These are phyloP conservation scores for Pichia sp. DNA, from an alignment of 1,139 yeast genomes.

Conservation along the genomic window DNA sequence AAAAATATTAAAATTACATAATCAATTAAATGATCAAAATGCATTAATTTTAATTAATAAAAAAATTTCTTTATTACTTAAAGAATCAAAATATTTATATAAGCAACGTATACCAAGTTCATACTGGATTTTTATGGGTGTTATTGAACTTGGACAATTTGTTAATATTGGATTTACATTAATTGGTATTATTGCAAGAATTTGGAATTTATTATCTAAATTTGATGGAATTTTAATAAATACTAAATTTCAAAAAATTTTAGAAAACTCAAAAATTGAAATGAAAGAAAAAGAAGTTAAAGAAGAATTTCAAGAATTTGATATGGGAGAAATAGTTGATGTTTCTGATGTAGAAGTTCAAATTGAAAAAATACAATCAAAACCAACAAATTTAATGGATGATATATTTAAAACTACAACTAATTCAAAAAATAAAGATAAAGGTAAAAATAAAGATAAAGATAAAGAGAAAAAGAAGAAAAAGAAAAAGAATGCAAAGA, in stretches of 20 bases:
- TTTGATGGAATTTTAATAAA: constrained; percentile 1
- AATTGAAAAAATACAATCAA: background rate
- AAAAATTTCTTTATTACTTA: constrained; percentile 14
- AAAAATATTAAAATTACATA: constrained; percentile 1
- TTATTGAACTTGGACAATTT: constrained; percentile 74
- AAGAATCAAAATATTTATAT: constrained; percentile 34
- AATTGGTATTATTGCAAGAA: constrained; percentile 49
- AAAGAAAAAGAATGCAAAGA: constrained; percentile 33
- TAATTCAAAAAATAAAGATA: background rate
- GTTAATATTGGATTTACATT: constrained; percentile 67
- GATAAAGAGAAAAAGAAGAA: constrained; percentile 31
- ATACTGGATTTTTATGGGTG: constrained; percentile 57
- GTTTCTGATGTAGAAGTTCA: constrained; percentile 9
- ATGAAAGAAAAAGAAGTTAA: constrained; percentile 16
- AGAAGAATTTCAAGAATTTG: too few species aligned
- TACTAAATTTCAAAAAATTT: constrained; percentile 20
- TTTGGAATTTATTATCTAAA: constrained; percentile 35
- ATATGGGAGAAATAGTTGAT: constrained; percentile 24
- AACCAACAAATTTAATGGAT: constrained; percentile 1
- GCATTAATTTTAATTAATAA: constrained; percentile 15
- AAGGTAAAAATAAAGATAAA: constrained; percentile 28
- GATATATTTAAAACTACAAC: constrained; percentile 4
- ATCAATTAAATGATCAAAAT: constrained; percentile 12
- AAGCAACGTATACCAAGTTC: constrained; percentile 42
- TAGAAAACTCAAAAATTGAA: background rate